phyloP scores from a whole-genome alignment of 495 filamentous ascomycete genomes.

The Rhypophila decipiens region DNA sequence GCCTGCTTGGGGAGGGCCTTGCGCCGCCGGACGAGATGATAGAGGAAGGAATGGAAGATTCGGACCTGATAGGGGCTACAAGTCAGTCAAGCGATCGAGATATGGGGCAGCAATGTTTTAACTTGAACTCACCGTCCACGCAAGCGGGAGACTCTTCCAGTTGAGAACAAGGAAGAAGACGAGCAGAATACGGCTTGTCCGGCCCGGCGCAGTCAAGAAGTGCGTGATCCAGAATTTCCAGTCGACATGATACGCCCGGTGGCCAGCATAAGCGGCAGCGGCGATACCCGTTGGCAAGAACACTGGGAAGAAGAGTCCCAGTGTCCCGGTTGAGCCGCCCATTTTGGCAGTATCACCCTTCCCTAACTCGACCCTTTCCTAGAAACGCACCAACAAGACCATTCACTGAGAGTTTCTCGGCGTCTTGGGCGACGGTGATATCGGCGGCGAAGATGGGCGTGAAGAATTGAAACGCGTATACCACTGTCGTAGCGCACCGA shows the following conservation, averaged over 20 bases:
- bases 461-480: neutral
- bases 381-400: neutral
- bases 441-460: neutral
- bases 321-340: conserved; percentile 33
- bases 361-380: neutral
- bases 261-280: conserved; percentile 32
- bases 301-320: conserved; percentile 30
- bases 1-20: conserved; percentile 38
- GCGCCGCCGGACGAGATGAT: conserved; percentile 46
- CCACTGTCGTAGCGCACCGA: conserved; percentile 22
- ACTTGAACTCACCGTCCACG: conserved; percentile 65
- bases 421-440: neutral
- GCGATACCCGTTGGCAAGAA: conserved; percentile 29
- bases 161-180: conserved; percentile 36
- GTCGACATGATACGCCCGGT: conserved; percentile 30
- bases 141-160: conserved; percentile 67
- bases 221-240: conserved; percentile 23
- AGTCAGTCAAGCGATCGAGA: neutral
- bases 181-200: neutral
- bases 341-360: conserved; percentile 18
- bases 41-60: conserved; percentile 54
- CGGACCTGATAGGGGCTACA: conserved; percentile 42
- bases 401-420: too few relatives aligned
- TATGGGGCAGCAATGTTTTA: neutral
- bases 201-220: conserved; percentile 42